Evolutionary conservation across 73 alveolate genomes (phyloP), one percentile per base, ranked within the genome.

Genomic region (Paramecium primaurelia): DNA sequence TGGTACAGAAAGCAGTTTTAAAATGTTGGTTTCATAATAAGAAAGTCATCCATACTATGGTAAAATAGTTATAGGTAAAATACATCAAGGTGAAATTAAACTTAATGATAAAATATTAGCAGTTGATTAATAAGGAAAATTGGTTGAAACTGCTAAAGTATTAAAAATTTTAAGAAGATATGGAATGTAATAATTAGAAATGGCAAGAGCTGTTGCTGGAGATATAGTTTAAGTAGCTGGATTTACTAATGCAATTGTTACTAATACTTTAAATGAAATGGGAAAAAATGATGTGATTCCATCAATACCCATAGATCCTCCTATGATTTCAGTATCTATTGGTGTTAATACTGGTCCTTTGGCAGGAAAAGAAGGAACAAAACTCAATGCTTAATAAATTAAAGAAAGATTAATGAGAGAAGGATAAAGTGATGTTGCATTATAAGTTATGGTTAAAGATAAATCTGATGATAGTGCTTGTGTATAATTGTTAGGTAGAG

Each of bases 141-240:
- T 86, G 8, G 95, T 93, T 14, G 97, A 95, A 71, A 58, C 91
- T 8, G 93, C 96, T 3, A 94, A 94, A 77, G 85, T 95, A 44
- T 28, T 92, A 28, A 96, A 94, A 60, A 96, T 96, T 26, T 60
- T 92, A 58, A 96, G 96, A 92, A 96, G 95, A 89, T 94, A 94
- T 86, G 98, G 98, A 28, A 95, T 92, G 95, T 77, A 84, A 59
- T 68, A 95, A 68, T 95, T 96, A 26, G 99, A 96, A 71, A 93
- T 96, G 20, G 88, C 88, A 38, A 92, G 80, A 80, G 99, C 98
- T 8, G 95, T 77, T 58, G 98, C 99, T 64, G 99, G 99, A 2
- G 99, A 96, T 93, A 96, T 96, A n/a, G 97, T 96, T 0, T 92
- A 97, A 68, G 87, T 96, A 8, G 97, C 97, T 30, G 99, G 99